Evolutionary conservation across 495 filamentous ascomycete genomes (phyloP).

Genomic region (Podospora pseudoanserina): DNA sequence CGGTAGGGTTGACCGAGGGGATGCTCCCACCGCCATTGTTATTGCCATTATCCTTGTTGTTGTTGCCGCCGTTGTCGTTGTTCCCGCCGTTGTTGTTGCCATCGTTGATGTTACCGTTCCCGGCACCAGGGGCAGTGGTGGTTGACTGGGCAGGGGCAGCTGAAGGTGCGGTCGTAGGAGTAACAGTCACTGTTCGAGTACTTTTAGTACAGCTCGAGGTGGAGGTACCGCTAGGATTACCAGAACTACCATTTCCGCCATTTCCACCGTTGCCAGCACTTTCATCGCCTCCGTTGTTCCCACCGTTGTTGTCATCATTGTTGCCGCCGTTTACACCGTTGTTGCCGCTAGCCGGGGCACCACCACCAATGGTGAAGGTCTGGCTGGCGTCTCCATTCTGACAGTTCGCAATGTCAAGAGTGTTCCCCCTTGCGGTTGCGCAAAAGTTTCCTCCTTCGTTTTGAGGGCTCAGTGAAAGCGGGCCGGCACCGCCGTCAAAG

Average conservation of each 20-base stretch:
- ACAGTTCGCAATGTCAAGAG: conserved; percentile 45
- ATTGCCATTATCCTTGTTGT: conserved; percentile 4
- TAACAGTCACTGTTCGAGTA: conserved; percentile 22
- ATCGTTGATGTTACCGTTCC: neutral
- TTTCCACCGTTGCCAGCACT: neutral
- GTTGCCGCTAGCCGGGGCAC: conserved; percentile 16
- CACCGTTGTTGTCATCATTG: conserved; percentile 8
- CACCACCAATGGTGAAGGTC: conserved; percentile 45
- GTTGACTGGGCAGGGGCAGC: conserved; percentile 13
- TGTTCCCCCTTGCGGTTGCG: conserved; percentile 43
- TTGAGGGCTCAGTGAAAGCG: conserved; percentile 41
- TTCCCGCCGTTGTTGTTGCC: conserved; percentile 3
- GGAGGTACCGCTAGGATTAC: conserved; percentile 7
- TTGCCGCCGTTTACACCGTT: conserved; percentile 5
- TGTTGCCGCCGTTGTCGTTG: conserved; percentile 6
- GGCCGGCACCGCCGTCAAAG: conserved; percentile 41
- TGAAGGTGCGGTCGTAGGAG: conserved; percentile 8
- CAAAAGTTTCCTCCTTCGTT: conserved; percentile 43
- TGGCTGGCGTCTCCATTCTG: conserved; percentile 40
- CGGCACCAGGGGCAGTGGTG: conserved; percentile 4
- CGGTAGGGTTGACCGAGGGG: conserved; percentile 41
- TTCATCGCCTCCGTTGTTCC: conserved; percentile 1
- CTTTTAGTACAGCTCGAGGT: conserved; percentile 19
- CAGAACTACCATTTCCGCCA: conserved; percentile 2
- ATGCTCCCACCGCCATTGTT: conserved; percentile 21